A percentile compares a stretch with the other conserved stretches of the same genome.
Conservation (phyloP, 1,139 yeast genomes). For the Saccharomyces pastorianus region DNA sequence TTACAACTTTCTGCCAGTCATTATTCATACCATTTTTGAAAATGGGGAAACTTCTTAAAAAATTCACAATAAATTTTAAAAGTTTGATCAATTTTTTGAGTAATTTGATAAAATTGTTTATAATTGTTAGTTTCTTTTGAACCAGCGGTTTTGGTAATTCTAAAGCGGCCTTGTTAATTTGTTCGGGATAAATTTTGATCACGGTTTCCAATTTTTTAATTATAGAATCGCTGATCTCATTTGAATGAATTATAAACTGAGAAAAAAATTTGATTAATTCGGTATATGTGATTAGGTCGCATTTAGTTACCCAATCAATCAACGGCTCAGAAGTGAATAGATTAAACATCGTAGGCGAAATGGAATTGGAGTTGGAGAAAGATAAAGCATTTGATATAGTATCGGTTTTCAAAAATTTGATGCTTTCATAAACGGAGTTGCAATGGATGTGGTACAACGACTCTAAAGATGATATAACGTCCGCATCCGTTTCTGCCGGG, state of each 20-base stretch:
- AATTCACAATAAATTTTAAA: background rate
- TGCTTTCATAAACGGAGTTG: conserved; percentile 15
- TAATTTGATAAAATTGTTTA: background rate
- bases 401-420: conserved; percentile 43
- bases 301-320: conserved; percentile 52
- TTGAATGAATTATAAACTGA: background rate
- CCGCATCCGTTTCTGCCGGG: conserved; percentile 9
- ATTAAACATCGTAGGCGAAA: conserved; percentile 55
- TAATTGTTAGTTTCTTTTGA: background rate
- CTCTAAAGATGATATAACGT: conserved; percentile 18
- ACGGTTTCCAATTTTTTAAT: background rate
- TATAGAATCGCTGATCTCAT: background rate
- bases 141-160: conserved; percentile 1
- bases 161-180: background rate
- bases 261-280: background rate
- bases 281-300: conserved; percentile 51
- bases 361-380: conserved; percentile 44
- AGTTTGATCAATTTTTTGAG: background rate
- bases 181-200: background rate
- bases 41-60: background rate
- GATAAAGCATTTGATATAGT: conserved; percentile 46
- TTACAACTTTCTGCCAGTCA: background rate
- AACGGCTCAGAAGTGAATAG: conserved; percentile 44
- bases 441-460: conserved; percentile 19
- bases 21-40: conserved; percentile 1